Percentiles rank a stretch among this genome's conserved stretches.
Evolutionary conservation across 2,329 filamentous ascomycete genomes (phyloP).

Genomic region (Fusarium sp.): DNA sequence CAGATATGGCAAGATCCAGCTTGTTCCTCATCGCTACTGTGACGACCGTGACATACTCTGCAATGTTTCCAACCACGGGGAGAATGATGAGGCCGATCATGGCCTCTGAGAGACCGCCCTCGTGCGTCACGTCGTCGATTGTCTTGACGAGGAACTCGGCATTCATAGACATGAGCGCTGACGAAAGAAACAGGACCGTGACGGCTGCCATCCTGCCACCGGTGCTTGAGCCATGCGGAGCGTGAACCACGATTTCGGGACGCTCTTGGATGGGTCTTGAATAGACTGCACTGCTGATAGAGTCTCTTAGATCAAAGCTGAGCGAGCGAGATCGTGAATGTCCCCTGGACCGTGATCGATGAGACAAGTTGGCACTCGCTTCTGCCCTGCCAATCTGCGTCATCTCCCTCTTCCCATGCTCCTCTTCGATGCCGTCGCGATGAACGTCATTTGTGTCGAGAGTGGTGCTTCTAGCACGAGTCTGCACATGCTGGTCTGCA

Average conservation of each 20-base stretch:
- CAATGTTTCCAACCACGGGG: constrained; percentile 69
- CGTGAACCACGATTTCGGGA: background rate
- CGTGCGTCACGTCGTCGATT: constrained; percentile 64
- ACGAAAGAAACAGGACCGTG: constrained; percentile 61
- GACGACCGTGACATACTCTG: constrained; percentile 70
- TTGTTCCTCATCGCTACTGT: constrained; percentile 68
- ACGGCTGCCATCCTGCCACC: constrained; percentile 53
- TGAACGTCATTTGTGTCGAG: constrained; percentile 18
- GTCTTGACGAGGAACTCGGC: constrained; percentile 69
- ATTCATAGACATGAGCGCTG: constrained; percentile 65
- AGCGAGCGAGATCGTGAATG: constrained; percentile 40
- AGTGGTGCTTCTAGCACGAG: constrained; percentile 28
- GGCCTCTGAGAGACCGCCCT: constrained; percentile 60
- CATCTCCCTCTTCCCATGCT: constrained; percentile 10
- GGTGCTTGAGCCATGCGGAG: constrained; percentile 7
- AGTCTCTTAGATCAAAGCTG: constrained; percentile 37
- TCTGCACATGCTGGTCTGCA: constrained; percentile 37
- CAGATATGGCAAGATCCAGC: constrained; percentile 68
- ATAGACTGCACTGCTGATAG: constrained; percentile 24
- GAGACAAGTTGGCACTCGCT: constrained; percentile 28
- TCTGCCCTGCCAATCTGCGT: background rate
- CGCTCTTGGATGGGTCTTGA: constrained; percentile 19
- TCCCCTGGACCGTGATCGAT: constrained; percentile 33
- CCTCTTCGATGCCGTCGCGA: constrained; percentile 14
- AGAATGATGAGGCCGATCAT: constrained; percentile 70